Conservation (phyloP, 352 stramenopile genomes). For the Globisporangium mamillatum region DNA sequence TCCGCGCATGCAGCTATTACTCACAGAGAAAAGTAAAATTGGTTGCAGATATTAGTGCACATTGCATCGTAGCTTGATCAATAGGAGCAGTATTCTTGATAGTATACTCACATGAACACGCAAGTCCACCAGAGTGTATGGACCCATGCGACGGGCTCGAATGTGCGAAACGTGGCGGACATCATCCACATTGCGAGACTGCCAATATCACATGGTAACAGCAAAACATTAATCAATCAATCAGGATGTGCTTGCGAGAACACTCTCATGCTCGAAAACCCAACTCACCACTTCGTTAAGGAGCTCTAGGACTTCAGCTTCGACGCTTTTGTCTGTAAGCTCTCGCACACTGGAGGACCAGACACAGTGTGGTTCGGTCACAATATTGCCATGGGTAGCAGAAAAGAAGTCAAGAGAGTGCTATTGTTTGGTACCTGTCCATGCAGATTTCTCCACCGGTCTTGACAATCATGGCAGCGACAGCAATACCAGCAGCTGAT, state of each 20-base stretch:
- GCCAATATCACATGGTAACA: not conserved
- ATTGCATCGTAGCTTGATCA: not conserved
- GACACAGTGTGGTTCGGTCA: not conserved
- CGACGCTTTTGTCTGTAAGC: constrained; percentile 82
- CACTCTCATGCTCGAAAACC: not conserved
- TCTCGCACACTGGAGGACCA: constrained; percentile 57
- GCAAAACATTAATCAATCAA: not conserved
- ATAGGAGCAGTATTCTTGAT: not conserved
- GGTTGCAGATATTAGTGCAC: not conserved
- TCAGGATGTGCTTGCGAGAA: not conserved
- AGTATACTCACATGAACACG: constrained; percentile 66
- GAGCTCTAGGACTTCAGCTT: constrained; percentile 74
- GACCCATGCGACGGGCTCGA: constrained; percentile 80
- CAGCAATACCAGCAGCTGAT: constrained; percentile 75
- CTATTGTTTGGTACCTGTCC: constrained; percentile 43
- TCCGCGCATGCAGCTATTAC: constrained; percentile 61
- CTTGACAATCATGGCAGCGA: constrained; percentile 89
- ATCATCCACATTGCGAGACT: constrained; percentile 80
- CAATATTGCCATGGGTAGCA: not conserved
- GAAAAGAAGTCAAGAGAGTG: not conserved
- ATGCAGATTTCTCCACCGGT: constrained; percentile 81
- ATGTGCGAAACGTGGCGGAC: constrained; percentile 79
- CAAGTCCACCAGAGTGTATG: constrained; percentile 84
- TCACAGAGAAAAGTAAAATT: not conserved
- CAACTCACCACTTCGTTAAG: constrained; percentile 63